phyloP scores from a whole-genome alignment of 805 yeast species.

The Metschnikowia cubensis region DNA sequence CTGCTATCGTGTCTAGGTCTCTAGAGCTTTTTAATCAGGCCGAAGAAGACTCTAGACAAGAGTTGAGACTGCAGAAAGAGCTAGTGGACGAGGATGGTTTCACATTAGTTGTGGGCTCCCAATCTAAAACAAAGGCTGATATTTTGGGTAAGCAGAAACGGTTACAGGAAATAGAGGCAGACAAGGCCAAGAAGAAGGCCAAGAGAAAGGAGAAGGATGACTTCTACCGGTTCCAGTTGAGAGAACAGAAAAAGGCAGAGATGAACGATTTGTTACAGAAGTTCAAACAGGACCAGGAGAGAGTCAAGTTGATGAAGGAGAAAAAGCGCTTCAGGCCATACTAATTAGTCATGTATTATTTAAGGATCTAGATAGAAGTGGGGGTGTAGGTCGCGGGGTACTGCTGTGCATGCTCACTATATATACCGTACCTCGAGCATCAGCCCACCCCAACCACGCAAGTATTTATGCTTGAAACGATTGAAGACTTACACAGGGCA shows the following conservation, averaged over 20 bases:
- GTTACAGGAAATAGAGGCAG: slow-evolving; percentile 35
- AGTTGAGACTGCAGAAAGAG: slow-evolving; percentile 50
- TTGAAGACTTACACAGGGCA: slow-evolving; percentile 5
- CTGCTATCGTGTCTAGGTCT: slow-evolving; percentile 53
- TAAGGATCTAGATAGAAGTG: neutral
- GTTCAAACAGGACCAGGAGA: slow-evolving; percentile 88
- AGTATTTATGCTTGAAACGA: neutral
- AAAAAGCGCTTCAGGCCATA: slow-evolving; percentile 85
- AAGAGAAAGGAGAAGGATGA: slow-evolving; percentile 79
- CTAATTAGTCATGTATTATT: slow-evolving; percentile 22
- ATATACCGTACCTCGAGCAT: neutral
- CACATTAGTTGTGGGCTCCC: slow-evolving; percentile 83
- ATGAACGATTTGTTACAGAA: slow-evolving; percentile 81
- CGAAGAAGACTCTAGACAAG: slow-evolving; percentile 60
- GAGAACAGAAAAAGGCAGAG: slow-evolving; percentile 89
- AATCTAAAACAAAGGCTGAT: slow-evolving; percentile 75
- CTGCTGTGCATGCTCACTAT: neutral
- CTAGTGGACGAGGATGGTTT: slow-evolving; percentile 92
- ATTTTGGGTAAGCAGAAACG: slow-evolving; percentile 53
- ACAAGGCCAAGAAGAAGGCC: slow-evolving; percentile 45
- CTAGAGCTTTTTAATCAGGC: slow-evolving; percentile 65
- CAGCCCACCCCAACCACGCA: neutral
- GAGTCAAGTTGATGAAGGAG: slow-evolving; percentile 72
- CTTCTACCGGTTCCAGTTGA: slow-evolving; percentile 92
- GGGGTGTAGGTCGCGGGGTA: slow-evolving; percentile 1